Conservation (phyloP, 345 rosid genomes). For the Acer saccharum region DNA sequence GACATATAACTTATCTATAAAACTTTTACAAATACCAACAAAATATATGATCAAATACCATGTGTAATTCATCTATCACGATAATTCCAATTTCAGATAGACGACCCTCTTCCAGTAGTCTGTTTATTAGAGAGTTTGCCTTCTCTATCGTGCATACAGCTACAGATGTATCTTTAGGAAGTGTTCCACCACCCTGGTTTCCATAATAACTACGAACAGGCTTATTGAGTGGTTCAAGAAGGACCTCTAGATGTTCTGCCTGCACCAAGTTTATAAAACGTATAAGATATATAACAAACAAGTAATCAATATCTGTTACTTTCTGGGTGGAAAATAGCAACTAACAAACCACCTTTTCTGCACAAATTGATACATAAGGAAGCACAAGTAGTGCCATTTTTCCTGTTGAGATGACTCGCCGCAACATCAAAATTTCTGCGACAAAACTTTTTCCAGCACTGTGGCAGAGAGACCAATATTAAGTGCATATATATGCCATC, state of each 20-base stretch:
- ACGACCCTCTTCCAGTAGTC: conserved; percentile 94
- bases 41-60: conserved; percentile 50
- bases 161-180: conserved; percentile 93
- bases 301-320: conserved; percentile 16
- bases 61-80: conserved; percentile 97
- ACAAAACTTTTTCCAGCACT: conserved; percentile 99
- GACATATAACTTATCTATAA: conserved; percentile 21
- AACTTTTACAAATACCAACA: conserved; percentile 2
- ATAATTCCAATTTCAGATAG: conserved; percentile 90
- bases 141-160: conserved; percentile 99
- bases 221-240: conserved; percentile 92
- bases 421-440: conserved; percentile 95
- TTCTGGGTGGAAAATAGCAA: conserved; percentile 5
- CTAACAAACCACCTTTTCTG: conserved; percentile 69
- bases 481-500: conserved; percentile 16
- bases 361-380: conserved; percentile 96
- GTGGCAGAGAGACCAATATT: conserved; percentile 28
- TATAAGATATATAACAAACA: conserved; percentile 16
- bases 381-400: conserved; percentile 91
- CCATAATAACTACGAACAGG: conserved; percentile 93
- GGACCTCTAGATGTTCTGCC: conserved; percentile 94
- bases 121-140: conserved; percentile 87
- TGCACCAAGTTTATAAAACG: conserved; percentile 28
- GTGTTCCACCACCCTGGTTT: conserved; percentile 96
- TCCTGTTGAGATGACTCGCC: conserved; percentile 75